Conservation (phyloP, 1,139 yeast species). For the Pichia sp. region DNA sequence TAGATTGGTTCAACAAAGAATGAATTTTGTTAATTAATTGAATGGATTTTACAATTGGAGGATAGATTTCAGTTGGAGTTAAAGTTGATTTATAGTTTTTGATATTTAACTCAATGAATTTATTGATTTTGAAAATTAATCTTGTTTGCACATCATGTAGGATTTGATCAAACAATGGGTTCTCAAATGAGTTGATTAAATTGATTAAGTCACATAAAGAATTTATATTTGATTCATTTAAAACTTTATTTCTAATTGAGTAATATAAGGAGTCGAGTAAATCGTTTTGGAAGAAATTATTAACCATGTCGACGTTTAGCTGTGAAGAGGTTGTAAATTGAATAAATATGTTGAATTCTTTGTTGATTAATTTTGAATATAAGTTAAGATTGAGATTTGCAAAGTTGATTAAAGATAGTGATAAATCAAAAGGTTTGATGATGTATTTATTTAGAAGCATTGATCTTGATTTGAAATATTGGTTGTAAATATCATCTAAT, state of each 20-base stretch:
- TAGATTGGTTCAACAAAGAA: conserved; percentile 65
- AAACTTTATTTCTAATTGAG: conserved; percentile 52
- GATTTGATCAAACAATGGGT: conserved; percentile 61
- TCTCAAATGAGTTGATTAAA: conserved; percentile 61
- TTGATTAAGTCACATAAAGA: conserved; percentile 71
- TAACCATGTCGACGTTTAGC: neutral
- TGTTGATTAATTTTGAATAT: conserved; percentile 51
- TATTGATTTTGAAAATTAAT: conserved; percentile 70
- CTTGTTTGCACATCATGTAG: conserved; percentile 74
- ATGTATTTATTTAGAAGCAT: conserved; percentile 42
- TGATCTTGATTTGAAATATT: conserved; percentile 54
- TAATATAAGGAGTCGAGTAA: conserved; percentile 71
- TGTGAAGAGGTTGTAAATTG: conserved; percentile 16
- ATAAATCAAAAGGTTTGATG: conserved; percentile 30
- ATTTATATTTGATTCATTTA: conserved; percentile 62
- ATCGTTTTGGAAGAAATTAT: neutral
- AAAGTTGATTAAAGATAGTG: conserved; percentile 43
- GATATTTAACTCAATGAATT: conserved; percentile 61
- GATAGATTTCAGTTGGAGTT: conserved; percentile 39
- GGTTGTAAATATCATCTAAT: conserved; percentile 55
- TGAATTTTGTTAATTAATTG: conserved; percentile 71
- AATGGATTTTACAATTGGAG: conserved; percentile 69
- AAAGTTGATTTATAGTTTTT: conserved; percentile 55
- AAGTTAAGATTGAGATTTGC: conserved; percentile 56
- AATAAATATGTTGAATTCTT: conserved; percentile 63